Evolutionary conservation across 2,329 filamentous ascomycete genomes (phyloP).

Genomic region (Aureobasidium mangrovei): DNA sequence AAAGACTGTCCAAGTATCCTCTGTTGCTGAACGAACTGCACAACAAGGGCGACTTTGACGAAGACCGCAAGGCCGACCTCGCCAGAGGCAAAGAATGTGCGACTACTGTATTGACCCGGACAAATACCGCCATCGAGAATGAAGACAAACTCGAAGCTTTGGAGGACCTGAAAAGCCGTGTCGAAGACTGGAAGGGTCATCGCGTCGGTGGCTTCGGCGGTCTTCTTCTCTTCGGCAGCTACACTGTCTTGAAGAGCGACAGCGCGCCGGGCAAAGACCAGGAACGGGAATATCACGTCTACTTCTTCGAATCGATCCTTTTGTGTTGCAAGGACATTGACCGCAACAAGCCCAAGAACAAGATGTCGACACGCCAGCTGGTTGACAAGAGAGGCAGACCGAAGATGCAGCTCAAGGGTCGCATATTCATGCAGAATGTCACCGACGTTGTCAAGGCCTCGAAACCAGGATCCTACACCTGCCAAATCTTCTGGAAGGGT

Average conservation of each 20-base stretch:
- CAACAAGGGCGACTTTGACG: constrained; percentile 71
- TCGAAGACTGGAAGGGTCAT: constrained; percentile 97
- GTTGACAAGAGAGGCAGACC: constrained; percentile 66
- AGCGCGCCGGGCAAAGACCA: constrained; percentile 65
- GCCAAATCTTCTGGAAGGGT: constrained; percentile 98
- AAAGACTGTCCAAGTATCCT: constrained; percentile 89
- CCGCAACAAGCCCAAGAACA: constrained; percentile 67
- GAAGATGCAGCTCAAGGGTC: constrained; percentile 80
- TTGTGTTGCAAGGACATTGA: constrained; percentile 95
- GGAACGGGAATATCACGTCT: constrained; percentile 97
- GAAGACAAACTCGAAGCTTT: constrained; percentile 78
- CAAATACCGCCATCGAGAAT: constrained; percentile 84
- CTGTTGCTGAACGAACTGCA: constrained; percentile 78
- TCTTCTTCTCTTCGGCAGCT: constrained; percentile 77
- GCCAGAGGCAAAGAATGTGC: constrained; percentile 69
- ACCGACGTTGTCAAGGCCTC: constrained; percentile 83
- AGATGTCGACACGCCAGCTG: constrained; percentile 61
- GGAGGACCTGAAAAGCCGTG: constrained; percentile 68
- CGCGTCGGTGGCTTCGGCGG: constrained; percentile 85
- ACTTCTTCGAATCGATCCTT: constrained; percentile 89
- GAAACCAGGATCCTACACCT: constrained; percentile 84
- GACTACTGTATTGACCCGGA: constrained; percentile 70
- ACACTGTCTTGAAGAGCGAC: constrained; percentile 69
- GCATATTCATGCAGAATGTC: constrained; percentile 99
- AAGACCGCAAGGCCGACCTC: constrained; percentile 63